Evolutionary conservation across 805 yeast species (phyloP).

Genomic region (Metschnikowia sp.): DNA sequence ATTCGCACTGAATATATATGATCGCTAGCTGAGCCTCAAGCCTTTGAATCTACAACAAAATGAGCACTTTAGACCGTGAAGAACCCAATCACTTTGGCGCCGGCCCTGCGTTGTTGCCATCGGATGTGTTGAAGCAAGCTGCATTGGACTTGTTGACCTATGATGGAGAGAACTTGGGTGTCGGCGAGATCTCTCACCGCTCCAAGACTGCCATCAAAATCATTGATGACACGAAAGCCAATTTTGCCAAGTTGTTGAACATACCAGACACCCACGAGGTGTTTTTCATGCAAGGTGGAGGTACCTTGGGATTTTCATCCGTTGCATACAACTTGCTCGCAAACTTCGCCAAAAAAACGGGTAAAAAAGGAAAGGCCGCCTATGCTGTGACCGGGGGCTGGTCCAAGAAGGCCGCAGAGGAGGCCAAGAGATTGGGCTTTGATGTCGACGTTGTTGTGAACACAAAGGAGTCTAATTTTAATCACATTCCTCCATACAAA

Average conservation of each 20-base stretch:
- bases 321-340: conserved; percentile 81
- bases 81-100: conserved; percentile 91
- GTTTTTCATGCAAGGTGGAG: conserved; percentile 96
- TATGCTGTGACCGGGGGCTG: conserved; percentile 91
- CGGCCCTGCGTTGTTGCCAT: conserved; percentile 95
- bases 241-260: conserved; percentile 58
- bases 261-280: conserved; percentile 94
- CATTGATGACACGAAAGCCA: conserved; percentile 70
- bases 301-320: conserved; percentile 92
- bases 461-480: conserved; percentile 58
- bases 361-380: conserved; percentile 75
- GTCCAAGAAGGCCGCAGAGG: conserved; percentile 87
- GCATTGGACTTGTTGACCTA: conserved; percentile 78
- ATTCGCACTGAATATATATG: neutral
- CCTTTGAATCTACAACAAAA: neutral
- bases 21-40: neutral
- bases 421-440: conserved; percentile 79
- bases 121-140: conserved; percentile 80
- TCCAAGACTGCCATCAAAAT: conserved; percentile 76
- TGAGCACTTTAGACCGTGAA: conserved; percentile 50
- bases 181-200: conserved; percentile 96
- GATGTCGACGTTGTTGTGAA: conserved; percentile 68
- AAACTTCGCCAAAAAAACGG: conserved; percentile 64
- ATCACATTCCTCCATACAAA: conserved; percentile 59
- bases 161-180: conserved; percentile 70